These are phyloP conservation scores for Bruguiera gymnorhiza DNA, from an alignment of 345 rosid species.

Conservation along the genomic window DNA sequence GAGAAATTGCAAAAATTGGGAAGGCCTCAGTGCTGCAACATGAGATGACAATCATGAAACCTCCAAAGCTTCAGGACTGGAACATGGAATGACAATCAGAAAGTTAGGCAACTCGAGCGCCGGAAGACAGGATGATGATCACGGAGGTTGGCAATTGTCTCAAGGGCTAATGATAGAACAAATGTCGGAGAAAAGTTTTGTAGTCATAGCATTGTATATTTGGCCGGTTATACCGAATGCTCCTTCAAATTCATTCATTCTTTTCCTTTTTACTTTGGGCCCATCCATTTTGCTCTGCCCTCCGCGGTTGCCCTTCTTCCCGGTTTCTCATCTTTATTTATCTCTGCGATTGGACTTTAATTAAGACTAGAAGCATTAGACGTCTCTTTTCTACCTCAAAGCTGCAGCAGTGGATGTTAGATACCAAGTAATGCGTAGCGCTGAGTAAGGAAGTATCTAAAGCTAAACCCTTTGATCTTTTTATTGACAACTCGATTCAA, in stretches of 20 bases:
- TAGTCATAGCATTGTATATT: slow-evolving; percentile 21
- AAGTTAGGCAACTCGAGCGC: neutral
- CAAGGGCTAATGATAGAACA: neutral
- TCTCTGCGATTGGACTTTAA: too few species aligned
- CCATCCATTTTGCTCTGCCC: neutral
- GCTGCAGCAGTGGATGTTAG: too few species aligned
- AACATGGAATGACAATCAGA: neutral
- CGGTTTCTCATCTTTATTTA: too few species aligned
- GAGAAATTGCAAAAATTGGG: slow-evolving; percentile 54
- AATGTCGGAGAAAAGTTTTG: slow-evolving; percentile 11
- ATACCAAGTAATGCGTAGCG: too few species aligned
- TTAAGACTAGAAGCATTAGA: too few species aligned
- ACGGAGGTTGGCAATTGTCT: neutral
- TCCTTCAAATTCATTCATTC: slow-evolving; percentile 14
- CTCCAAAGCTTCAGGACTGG: neutral
- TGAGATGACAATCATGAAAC: slow-evolving; percentile 47
- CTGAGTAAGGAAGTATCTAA: too few species aligned
- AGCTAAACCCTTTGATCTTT: too few species aligned
- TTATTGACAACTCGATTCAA: too few species aligned
- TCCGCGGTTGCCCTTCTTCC: too few species aligned
- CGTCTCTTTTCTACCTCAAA: too few species aligned
- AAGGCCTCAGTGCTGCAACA: slow-evolving; percentile 71
- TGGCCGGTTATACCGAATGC: neutral
- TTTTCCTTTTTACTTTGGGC: neutral
- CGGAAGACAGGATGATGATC: neutral